phyloP scores from a whole-genome alignment of 768 basidiomycete genomes.

The Tylopilus sp. region DNA sequence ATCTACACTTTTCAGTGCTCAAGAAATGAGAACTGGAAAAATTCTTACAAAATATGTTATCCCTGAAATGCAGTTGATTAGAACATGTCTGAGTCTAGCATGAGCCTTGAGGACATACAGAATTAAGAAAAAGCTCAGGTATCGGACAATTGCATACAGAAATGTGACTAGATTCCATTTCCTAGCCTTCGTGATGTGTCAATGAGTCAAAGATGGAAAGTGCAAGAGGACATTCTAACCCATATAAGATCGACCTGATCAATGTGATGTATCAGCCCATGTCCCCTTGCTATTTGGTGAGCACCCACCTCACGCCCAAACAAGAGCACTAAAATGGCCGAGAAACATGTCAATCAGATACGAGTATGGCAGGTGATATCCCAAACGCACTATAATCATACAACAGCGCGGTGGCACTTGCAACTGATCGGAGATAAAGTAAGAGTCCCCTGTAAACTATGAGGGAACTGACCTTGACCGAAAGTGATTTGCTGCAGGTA shows the following conservation, averaged over 20 bases:
- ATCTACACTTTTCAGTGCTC: slow-evolving; percentile 7
- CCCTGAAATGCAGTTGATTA: slow-evolving; percentile 4
- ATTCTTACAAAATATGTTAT: slow-evolving; percentile 9
- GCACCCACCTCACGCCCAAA: slow-evolving; percentile 12
- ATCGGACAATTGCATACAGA: slow-evolving; percentile 19
- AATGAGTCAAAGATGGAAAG: not conserved
- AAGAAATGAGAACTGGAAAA: not conserved
- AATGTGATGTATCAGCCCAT: not conserved
- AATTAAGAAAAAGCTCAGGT: slow-evolving; percentile 14
- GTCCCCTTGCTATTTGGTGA: not conserved
- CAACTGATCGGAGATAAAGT: slow-evolving; percentile 5
- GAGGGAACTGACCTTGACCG: slow-evolving; percentile 7
- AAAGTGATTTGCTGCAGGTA: slow-evolving; percentile 5
- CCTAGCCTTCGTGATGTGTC: slow-evolving; percentile 10
- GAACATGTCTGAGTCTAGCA: not conserved
- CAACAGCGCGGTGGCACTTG: slow-evolving; percentile 6
- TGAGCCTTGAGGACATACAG: slow-evolving; percentile 1
- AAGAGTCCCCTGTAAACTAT: not conserved
- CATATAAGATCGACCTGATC: slow-evolving; percentile 19
- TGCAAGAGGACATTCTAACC: not conserved
- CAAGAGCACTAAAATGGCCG: slow-evolving; percentile 6
- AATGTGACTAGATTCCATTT: slow-evolving; percentile 17
- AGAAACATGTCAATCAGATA: not conserved
- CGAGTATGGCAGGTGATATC: not conserved
- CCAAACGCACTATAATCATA: slow-evolving; percentile 17